A percentile compares a stretch with the other conserved stretches of the same genome.
Conservation (phyloP, 352 stramenopile species). For the Globisporangium cederbergense region DNA sequence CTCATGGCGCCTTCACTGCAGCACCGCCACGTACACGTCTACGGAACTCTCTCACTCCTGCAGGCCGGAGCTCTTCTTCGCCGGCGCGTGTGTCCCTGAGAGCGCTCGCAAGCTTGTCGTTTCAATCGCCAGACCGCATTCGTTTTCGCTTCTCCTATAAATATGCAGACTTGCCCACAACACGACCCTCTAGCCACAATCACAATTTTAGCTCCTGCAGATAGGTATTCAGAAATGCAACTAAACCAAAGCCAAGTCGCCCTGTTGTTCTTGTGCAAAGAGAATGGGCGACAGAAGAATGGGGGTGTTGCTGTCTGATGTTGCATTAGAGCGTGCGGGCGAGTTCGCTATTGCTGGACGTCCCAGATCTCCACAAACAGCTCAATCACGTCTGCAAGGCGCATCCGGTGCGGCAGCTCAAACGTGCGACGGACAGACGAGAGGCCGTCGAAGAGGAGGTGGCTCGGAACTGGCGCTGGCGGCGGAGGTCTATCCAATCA, state of each 20-base stretch:
- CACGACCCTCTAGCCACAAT: neutral
- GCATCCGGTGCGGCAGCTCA: conserved; percentile 84
- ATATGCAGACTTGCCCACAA: neutral
- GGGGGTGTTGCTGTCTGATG: neutral
- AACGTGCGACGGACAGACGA: conserved; percentile 85
- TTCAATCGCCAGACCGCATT: conserved; percentile 11
- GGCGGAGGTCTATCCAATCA: conserved; percentile 43
- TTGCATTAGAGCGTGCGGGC: conserved; percentile 12
- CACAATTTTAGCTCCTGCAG: conserved; percentile 10
- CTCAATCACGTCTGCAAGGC: conserved; percentile 79
- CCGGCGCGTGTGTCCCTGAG: neutral
- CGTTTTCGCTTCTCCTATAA: conserved; percentile 10
- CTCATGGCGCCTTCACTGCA: conserved; percentile 13
- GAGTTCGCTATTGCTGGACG: conserved; percentile 56
- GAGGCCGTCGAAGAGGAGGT: conserved; percentile 80
- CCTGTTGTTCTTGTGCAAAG: neutral
- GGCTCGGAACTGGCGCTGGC: conserved; percentile 60
- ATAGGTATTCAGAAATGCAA: neutral
- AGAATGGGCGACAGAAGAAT: conserved; percentile 2
- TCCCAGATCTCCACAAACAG: conserved; percentile 89
- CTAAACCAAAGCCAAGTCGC: neutral
- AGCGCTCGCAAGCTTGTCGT: neutral
- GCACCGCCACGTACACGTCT: neutral
- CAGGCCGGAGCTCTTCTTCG: conserved; percentile 2
- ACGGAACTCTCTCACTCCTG: neutral